A percentile compares a stretch with the other conserved stretches of the same genome.
These are phyloP conservation scores for Eucalyptus albens DNA, from an alignment of 345 rosid species.

Conservation along the genomic window DNA sequence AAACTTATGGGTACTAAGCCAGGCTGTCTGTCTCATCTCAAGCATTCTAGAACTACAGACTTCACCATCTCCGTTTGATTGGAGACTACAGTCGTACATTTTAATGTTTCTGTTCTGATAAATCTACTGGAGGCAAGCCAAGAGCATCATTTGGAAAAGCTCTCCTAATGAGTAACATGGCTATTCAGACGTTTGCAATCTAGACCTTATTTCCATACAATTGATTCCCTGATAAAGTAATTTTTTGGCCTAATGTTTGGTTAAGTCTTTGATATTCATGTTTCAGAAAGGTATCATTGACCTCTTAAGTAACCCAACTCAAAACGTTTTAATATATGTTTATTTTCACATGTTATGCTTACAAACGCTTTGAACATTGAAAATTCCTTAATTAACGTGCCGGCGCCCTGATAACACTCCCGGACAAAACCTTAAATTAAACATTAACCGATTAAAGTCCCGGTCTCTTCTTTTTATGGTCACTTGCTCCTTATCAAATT, in stretches of 20 bases:
- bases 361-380: not conserved
- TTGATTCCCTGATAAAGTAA: not conserved
- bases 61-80: not conserved
- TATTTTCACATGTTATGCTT: not conserved
- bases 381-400: not conserved
- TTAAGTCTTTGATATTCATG: not conserved
- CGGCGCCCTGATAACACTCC: fast-evolving
- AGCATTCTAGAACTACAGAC: not conserved
- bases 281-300: not conserved
- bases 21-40: not conserved
- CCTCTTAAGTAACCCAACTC: not conserved
- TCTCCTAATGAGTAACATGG: not conserved
- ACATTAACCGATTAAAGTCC: not conserved
- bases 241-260: not conserved
- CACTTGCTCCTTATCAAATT: not conserved
- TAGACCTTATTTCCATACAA: not conserved
- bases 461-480: not conserved
- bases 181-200: not conserved
- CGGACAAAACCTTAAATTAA: not conserved
- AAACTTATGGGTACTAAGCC: not conserved
- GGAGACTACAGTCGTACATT: not conserved
- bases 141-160: not conserved
- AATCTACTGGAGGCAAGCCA: not conserved
- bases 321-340: not conserved
- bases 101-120: not conserved